Evolutionary conservation across 495 filamentous ascomycete genomes (phyloP).

Genomic region (Trichoderma orchidacearum): DNA sequence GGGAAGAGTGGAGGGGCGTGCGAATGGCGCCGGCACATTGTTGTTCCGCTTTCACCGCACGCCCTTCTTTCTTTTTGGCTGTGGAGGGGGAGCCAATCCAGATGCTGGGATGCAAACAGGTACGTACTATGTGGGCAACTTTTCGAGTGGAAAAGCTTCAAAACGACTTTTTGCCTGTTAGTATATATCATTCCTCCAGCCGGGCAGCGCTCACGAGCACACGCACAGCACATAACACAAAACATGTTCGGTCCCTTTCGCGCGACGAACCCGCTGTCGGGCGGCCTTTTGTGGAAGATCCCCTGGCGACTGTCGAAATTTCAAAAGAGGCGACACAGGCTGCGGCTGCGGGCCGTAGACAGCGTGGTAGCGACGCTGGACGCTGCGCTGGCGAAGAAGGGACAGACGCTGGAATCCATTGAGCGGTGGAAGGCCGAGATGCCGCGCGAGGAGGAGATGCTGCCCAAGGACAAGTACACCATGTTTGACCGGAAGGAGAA

Average conservation of each 20-base stretch:
- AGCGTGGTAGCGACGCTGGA: conserved; percentile 63
- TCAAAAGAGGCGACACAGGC: conserved; percentile 82
- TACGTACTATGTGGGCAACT: background rate
- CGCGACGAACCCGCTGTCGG: conserved; percentile 49
- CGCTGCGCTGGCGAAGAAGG: conserved; percentile 57
- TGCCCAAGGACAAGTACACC: conserved; percentile 93
- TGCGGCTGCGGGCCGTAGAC: conserved; percentile 77
- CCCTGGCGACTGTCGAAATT: conserved; percentile 86
- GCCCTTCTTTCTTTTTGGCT: background rate
- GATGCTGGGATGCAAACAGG: background rate
- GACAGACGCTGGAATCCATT: conserved; percentile 54
- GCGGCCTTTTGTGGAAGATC: conserved; percentile 60
- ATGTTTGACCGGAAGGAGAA: conserved; percentile 94
- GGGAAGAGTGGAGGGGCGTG: background rate
- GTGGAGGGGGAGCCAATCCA: background rate
- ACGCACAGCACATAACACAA: background rate
- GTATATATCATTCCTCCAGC: no score
- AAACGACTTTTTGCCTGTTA: no score
- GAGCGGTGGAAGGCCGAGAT: conserved; percentile 88
- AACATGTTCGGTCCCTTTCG: conserved; percentile 64
- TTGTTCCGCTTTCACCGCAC: background rate
- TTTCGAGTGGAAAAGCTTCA: no score
- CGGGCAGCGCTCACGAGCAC: no score
- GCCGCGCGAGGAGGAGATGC: conserved; percentile 92
- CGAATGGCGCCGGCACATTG: background rate